Evolutionary conservation across 345 rosid genomes (phyloP), one percentile per base, ranked within the genome.

Genomic region (Aegle marmelos): DNA sequence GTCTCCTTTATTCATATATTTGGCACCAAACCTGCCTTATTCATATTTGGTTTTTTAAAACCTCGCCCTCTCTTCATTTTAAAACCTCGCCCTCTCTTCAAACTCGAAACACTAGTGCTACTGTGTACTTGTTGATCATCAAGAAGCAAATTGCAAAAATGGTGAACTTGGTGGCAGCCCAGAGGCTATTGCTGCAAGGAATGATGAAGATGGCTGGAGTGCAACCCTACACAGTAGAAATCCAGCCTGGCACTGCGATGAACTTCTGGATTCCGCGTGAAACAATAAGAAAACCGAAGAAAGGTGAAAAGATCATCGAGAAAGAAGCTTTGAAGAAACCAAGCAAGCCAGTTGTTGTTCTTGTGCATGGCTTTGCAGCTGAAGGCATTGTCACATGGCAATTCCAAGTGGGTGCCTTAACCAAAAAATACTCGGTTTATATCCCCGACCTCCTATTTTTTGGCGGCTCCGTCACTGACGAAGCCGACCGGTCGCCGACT

Each of bases 351-450:
- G 97, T 75, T 0, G 83, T 95, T n/a, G 86, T 93, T 27, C 82
- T 95, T 22, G 87, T 95, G 74, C 99, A 95, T 63, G 99, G 99
- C 25, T 95, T 95, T 69, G 98, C 99, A 0, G 93, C 86, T 2
- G 99, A 95, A 65, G 99, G 98, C 0, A 88, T 95, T 11, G 93
- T 93, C 74, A 95, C 97, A 4, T 95, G 98, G 97, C 99, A 95
- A 81, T 95, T 95, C 85, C 99, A 95, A 85, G 94, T 91, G 1
- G 97, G 98, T 31, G 81, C 92, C 74, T 82, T 95, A 22, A 79
- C 98, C 34, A 95, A 91, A 82, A 89, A 93, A 22, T 95, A 95
- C 80, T 89, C 98, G 0, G 94, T 95, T 31, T 95, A 93, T 78
- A 74, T 95, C 73, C 99, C 98, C 8, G 99, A 95, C 84, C 91